phyloP scores from a whole-genome alignment of 106 monocot genomes.

The Dactylorhiza incarnata region DNA sequence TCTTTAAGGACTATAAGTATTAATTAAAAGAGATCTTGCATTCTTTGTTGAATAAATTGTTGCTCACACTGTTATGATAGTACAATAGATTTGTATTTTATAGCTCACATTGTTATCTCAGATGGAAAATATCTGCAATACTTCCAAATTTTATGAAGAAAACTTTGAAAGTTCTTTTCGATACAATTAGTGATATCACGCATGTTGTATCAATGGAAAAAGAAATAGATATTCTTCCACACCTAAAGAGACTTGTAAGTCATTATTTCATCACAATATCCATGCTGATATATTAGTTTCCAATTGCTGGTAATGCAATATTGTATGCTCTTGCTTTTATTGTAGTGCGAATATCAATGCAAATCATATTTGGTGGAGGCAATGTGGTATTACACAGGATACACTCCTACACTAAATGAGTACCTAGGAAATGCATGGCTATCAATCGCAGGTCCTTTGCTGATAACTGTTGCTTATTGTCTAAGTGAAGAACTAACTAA shows the following conservation, averaged over 20 bases:
- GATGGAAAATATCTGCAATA: constrained; percentile 19
- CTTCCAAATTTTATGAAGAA: constrained; percentile 31
- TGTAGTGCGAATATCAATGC: constrained; percentile 19
- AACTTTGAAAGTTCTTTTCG: constrained; percentile 16
- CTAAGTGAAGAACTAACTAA: not conserved
- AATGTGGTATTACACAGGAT: constrained; percentile 14
- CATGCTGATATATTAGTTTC: not conserved
- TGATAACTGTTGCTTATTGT: constrained; percentile 1
- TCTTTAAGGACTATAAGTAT: too few relatives aligned
- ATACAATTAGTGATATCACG: constrained; percentile 13
- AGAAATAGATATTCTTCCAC: not conserved
- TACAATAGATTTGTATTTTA: too few relatives aligned
- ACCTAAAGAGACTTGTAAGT: not conserved
- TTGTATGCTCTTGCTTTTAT: not conserved
- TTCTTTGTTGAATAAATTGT: too few relatives aligned
- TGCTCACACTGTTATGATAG: too few relatives aligned
- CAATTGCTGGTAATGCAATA: not conserved
- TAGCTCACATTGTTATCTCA: not conserved
- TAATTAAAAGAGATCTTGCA: too few relatives aligned
- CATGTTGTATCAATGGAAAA: not conserved
- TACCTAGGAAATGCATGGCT: constrained; percentile 17
- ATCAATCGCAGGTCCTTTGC: not conserved
- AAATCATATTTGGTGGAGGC: constrained; percentile 26
- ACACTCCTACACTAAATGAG: constrained; percentile 17
- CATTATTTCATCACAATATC: not conserved